These are phyloP conservation scores for Leptodermis oblonga DNA, from an alignment of 257 asterid genomes.

Conservation along the genomic window DNA sequence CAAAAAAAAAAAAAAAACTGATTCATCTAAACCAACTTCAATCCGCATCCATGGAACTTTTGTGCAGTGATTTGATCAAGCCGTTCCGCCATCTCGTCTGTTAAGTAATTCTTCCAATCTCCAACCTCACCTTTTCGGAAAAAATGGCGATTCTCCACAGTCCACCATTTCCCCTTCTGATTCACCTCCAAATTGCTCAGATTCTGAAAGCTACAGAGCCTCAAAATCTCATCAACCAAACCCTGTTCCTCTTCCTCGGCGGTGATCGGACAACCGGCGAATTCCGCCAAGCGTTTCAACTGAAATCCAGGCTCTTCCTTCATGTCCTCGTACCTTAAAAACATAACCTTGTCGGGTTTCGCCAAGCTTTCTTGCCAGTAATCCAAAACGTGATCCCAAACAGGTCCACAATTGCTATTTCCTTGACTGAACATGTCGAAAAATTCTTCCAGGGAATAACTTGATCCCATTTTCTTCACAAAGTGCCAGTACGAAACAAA, in stretches of 20 bases:
- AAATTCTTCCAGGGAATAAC: neutral
- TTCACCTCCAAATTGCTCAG: constrained; percentile 4
- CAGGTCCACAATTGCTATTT: neutral
- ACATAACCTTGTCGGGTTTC: neutral
- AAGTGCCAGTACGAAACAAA: constrained; percentile 41
- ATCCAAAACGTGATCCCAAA: constrained; percentile 3
- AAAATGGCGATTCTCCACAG: no score
- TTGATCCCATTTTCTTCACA: constrained; percentile 8
- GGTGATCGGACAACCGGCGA: neutral
- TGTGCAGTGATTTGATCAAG: neutral
- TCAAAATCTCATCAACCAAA: neutral
- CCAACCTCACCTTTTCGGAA: neutral
- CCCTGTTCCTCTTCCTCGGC: neutral
- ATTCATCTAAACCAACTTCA: no score
- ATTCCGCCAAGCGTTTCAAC: neutral
- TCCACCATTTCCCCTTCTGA: neutral
- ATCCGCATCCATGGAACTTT: neutral
- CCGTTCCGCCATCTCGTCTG: neutral
- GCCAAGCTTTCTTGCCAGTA: constrained; percentile 2
- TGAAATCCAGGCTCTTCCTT: neutral
- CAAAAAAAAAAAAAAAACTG: no score
- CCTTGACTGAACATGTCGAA: neutral
- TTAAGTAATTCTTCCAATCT: constrained; percentile 4
- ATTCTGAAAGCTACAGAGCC: neutral
- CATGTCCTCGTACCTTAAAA: constrained; percentile 1